Evolutionary conservation across 345 rosid species (phyloP).

Genomic region (Syzygium jambos): DNA sequence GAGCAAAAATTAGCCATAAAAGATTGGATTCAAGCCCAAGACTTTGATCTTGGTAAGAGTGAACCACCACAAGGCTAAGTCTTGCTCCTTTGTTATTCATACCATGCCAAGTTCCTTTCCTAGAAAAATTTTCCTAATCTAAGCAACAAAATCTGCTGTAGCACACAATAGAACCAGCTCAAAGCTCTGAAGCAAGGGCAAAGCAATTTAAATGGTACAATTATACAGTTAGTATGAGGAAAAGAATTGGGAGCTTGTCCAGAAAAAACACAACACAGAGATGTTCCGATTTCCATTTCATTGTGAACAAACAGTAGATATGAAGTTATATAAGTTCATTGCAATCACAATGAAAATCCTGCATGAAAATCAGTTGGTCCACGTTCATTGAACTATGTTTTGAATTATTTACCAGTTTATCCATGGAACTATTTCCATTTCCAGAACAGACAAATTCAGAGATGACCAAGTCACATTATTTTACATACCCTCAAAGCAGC

Average conservation of each 20-base stretch:
- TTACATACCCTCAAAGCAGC: slow-evolving; percentile 81
- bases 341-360: background rate
- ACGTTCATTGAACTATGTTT: background rate
- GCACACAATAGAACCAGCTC: background rate
- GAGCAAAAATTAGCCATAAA: background rate
- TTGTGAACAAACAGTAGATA: background rate
- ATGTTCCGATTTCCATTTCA: background rate
- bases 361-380: background rate
- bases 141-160: background rate
- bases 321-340: background rate
- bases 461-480: background rate
- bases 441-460: background rate
- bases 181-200: background rate
- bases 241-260: background rate
- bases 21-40: background rate
- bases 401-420: background rate
- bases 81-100: background rate
- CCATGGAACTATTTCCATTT: background rate
- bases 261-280: background rate
- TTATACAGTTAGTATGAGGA: background rate
- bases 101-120: background rate
- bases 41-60: background rate
- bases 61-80: background rate
- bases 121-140: background rate
- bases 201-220: background rate